A percentile compares a stretch with the other conserved stretches of the same genome.
Conservation (phyloP, 768 basidiomycete genomes). For the Hericium rajendrae region DNA sequence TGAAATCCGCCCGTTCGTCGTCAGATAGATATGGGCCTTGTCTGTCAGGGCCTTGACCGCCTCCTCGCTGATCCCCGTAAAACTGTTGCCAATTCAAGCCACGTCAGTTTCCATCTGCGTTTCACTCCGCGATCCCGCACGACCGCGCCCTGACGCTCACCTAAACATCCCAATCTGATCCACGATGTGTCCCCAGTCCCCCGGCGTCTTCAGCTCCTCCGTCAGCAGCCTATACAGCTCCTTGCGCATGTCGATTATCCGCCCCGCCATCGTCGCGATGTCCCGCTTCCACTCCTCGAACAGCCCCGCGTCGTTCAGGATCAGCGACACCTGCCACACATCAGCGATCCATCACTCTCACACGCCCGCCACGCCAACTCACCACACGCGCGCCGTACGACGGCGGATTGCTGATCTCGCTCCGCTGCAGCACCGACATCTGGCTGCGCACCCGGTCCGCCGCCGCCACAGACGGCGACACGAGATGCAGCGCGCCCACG, state of each 20-base stretch:
- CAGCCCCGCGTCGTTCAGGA: conserved; percentile 64
- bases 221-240: conserved; percentile 67
- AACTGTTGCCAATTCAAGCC: conserved; percentile 34
- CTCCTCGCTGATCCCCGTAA: conserved; percentile 64
- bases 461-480: conserved; percentile 54
- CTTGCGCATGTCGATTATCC: conserved; percentile 88
- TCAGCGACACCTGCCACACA: conserved; percentile 53
- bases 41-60: conserved; percentile 64
- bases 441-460: conserved; percentile 75
- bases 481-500: conserved; percentile 85
- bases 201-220: conserved; percentile 76
- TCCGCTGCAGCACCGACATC: conserved; percentile 83
- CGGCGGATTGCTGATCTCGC: conserved; percentile 94
- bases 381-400: conserved; percentile 85
- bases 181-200: conserved; percentile 92
- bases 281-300: conserved; percentile 88
- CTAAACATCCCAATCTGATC: conserved; percentile 98
- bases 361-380: conserved; percentile 19
- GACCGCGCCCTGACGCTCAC: conserved; percentile 28
- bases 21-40: conserved; percentile 78
- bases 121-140: no score
- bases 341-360: background rate
- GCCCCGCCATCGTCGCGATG: conserved; percentile 84
- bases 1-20: conserved; percentile 80
- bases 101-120: conserved; percentile 9